phyloP scores from a whole-genome alignment of 805 yeast genomes.

The Starmerella powellii region DNA sequence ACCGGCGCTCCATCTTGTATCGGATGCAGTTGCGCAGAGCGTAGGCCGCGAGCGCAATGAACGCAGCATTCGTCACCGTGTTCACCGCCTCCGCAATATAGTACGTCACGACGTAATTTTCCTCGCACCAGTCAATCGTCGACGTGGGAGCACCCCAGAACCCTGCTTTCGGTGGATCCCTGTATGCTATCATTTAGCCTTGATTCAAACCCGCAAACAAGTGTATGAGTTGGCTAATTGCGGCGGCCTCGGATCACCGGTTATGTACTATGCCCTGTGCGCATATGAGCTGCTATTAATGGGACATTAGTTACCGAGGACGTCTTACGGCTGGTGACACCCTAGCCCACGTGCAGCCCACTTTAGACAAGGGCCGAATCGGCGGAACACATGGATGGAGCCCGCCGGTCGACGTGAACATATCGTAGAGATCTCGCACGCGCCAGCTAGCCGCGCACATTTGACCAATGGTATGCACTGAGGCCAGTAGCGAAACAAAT shows the following conservation, averaged over 20 bases:
- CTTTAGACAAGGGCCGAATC: no score
- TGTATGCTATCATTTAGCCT: slow-evolving; percentile 14
- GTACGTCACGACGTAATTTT: slow-evolving; percentile 75
- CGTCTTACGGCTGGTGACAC: no score
- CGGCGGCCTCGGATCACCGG: not conserved
- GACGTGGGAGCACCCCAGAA: slow-evolving; percentile 43
- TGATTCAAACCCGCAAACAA: no score
- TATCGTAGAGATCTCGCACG: no score
- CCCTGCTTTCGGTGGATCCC: slow-evolving; percentile 19
- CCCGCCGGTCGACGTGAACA: no score
- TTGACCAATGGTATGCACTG: no score
- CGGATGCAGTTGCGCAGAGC: slow-evolving; percentile 49
- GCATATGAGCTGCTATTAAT: not conserved
- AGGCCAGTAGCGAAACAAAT: no score
- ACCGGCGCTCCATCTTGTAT: slow-evolving; percentile 57
- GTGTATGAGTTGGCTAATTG: no score
- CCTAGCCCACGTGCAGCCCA: no score
- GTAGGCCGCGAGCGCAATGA: slow-evolving; percentile 43
- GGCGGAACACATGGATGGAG: no score
- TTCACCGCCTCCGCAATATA: slow-evolving; percentile 87
- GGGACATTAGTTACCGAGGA: no score
- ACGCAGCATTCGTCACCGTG: slow-evolving; percentile 61
- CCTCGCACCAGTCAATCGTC: slow-evolving; percentile 99
- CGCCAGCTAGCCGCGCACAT: no score
- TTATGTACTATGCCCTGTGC: not conserved